Evolutionary conservation across 2,329 filamentous ascomycete species (phyloP).

Genomic region (Exutisphaerella laricina): DNA sequence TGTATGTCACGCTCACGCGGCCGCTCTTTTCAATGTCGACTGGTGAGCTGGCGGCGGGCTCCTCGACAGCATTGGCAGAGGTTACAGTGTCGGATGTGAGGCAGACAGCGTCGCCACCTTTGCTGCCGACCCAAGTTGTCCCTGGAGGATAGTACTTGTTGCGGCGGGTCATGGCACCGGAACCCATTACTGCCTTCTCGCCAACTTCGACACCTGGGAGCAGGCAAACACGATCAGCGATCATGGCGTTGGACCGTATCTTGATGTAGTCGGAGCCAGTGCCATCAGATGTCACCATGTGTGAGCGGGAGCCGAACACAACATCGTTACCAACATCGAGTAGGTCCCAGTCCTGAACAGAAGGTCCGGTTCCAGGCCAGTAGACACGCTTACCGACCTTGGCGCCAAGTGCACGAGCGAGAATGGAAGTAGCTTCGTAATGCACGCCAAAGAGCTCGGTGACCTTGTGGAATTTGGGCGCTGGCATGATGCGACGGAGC

Average conservation of each 20-base stretch:
- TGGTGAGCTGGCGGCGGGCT: conserved; percentile 3
- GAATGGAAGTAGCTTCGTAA: conserved; percentile 51
- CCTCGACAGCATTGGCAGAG: background rate
- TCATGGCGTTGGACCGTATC: conserved; percentile 49
- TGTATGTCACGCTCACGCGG: conserved; percentile 7
- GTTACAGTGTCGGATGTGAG: conserved; percentile 29
- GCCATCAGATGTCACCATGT: conserved; percentile 51
- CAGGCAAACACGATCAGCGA: conserved; percentile 51
- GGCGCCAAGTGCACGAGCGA: conserved; percentile 48
- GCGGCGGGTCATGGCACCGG: conserved; percentile 48
- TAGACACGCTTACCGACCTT: conserved; percentile 51
- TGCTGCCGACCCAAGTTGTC: conserved; percentile 50
- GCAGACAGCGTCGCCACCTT: conserved; percentile 47
- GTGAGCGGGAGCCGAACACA: conserved; percentile 54
- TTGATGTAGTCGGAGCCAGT: conserved; percentile 45
- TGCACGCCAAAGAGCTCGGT: conserved; percentile 51
- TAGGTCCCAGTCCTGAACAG: conserved; percentile 51
- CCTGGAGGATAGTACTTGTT: conserved; percentile 42
- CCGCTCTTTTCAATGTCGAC: conserved; percentile 2
- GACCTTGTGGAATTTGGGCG: conserved; percentile 42
- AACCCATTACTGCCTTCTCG: conserved; percentile 48
- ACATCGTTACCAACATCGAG: conserved; percentile 54
- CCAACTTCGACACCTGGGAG: conserved; percentile 50
- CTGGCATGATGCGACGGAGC: conserved; percentile 43
- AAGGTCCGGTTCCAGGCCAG: conserved; percentile 54